Evolutionary conservation across 1,284 basidiomycete species (phyloP).

Genomic region (Phylloporus gajari): DNA sequence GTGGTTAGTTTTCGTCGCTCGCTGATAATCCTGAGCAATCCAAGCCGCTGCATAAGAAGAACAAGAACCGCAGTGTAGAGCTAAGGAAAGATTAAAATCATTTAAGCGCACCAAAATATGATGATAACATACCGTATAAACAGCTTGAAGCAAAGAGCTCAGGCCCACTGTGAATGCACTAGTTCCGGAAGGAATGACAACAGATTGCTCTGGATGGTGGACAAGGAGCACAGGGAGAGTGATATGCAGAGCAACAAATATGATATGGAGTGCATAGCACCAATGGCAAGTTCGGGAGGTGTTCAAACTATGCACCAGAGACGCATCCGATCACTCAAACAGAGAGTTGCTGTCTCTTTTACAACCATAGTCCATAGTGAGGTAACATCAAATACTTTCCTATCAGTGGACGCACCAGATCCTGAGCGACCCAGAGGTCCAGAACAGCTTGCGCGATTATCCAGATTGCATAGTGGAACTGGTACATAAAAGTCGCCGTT

Average conservation of each 20-base stretch:
- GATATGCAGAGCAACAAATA: not conserved
- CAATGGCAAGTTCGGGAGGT: not conserved
- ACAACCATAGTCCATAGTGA: not conserved
- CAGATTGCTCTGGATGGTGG: too few species aligned
- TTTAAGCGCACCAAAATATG: too few species aligned
- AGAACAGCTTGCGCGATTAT: not conserved
- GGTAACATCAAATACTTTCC: not conserved
- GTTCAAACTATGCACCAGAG: not conserved
- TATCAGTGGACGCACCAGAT: not conserved
- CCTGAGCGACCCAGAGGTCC: not conserved
- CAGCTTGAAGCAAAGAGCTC: too few species aligned
- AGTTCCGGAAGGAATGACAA: too few species aligned
- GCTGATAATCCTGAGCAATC: too few species aligned
- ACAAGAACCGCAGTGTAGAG: too few species aligned
- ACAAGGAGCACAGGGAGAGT: not conserved
- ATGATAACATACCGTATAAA: too few species aligned
- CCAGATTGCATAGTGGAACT: not conserved
- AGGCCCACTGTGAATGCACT: too few species aligned
- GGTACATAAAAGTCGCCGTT: not conserved
- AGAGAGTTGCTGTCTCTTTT: too few species aligned
- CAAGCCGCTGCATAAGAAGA: too few species aligned
- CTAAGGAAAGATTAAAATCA: too few species aligned
- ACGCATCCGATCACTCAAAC: not conserved
- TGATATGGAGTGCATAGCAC: not conserved
- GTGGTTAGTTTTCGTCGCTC: too few species aligned